Base-by-base conservation (phyloP, 2,329 filamentous ascomycete species). In the Talaromyces sp. region DNA sequence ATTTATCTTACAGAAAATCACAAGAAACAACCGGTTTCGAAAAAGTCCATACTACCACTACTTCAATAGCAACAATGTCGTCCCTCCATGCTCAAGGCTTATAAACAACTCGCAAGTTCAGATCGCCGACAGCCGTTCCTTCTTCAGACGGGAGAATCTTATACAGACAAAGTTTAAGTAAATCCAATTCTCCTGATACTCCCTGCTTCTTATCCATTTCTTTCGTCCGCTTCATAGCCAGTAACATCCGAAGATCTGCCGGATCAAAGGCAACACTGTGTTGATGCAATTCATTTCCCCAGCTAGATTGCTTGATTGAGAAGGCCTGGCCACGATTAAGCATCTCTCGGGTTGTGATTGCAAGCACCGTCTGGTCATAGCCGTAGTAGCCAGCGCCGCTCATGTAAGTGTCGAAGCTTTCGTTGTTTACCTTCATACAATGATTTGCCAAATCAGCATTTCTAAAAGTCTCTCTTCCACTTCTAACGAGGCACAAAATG, bases 351-450 rank as follows among this genome's bases (percentile, higher is more conserved):
- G 47, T 52, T 3, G 45, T 35, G 3, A 56, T 35, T 10, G 31
- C 43, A 41, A 27, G 22, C 25, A 54, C 62, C 33, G 37, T 49
- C 17, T 47, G 56, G 56, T 69, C 52, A 41, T 69, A 70, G 50
- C 68, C 68, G 60, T 69, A 67, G 60, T 69, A 69, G 19, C 41
- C 65, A 22, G 68, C 64, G n/a, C 61, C 63, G 10, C 61, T 54
- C 37, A 39, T 67, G 35, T 59, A 59, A 33, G 15, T 45, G 3
- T 45, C 37, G 25, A 59, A 45, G n/a, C 33, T 59, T 9, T 41
- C 37, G 0, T 43, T n/a, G 9, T 59, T 45, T 27, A 59, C 33
- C 56, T 59, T 59, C 35, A 27, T 9, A n/a, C 25, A 6, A 8
- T 31, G 10, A 27, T 15, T n/a, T 31, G 33, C 8, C 9, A n/a